These are phyloP conservation scores for Cladophialophora carrionii DNA, from an alignment of 2,329 filamentous ascomycete genomes.

Conservation along the genomic window DNA sequence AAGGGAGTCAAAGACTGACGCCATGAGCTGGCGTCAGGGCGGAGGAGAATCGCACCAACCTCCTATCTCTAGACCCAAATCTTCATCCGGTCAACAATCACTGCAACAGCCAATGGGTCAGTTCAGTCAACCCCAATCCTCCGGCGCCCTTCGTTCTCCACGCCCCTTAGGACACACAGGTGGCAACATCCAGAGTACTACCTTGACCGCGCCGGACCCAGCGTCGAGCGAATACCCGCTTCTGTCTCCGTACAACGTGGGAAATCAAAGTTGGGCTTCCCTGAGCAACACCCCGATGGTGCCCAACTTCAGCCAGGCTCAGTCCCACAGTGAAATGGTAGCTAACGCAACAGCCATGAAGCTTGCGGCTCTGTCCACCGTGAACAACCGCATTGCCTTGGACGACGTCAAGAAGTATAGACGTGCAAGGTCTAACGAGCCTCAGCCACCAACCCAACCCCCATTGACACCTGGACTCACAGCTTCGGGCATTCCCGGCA, in stretches of 20 bases:
- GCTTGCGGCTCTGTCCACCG: conserved; percentile 90
- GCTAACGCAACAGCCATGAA: conserved; percentile 99
- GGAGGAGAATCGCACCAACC: conserved; percentile 54
- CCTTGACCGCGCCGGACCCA: conserved; percentile 72
- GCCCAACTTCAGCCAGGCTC: conserved; percentile 71
- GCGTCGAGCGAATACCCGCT: conserved; percentile 73
- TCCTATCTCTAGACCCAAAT: conserved; percentile 70
- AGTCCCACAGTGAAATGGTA: conserved; percentile 91
- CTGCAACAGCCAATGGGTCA: conserved; percentile 75
- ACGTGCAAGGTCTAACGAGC: conserved; percentile 81
- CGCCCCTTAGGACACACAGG: conserved; percentile 66
- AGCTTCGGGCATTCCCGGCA: conserved; percentile 65
- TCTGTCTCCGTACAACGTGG: conserved; percentile 75
- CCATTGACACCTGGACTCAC: conserved; percentile 70
- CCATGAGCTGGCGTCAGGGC: conserved; percentile 67
- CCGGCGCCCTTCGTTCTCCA: conserved; percentile 74
- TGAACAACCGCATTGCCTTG: conserved; percentile 95
- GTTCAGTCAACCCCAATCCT: conserved; percentile 80
- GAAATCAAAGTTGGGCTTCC: conserved; percentile 94
- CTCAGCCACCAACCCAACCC: conserved; percentile 59
- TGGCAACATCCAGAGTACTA: conserved; percentile 80
- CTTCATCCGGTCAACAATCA: conserved; percentile 68
- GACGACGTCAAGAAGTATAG: conserved; percentile 98
- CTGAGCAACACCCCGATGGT: conserved; percentile 99
- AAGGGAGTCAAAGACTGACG: conserved; percentile 62